These are phyloP conservation scores for Cocos nucifera DNA, from an alignment of 176 grass and related monocot species.

Conservation along the genomic window DNA sequence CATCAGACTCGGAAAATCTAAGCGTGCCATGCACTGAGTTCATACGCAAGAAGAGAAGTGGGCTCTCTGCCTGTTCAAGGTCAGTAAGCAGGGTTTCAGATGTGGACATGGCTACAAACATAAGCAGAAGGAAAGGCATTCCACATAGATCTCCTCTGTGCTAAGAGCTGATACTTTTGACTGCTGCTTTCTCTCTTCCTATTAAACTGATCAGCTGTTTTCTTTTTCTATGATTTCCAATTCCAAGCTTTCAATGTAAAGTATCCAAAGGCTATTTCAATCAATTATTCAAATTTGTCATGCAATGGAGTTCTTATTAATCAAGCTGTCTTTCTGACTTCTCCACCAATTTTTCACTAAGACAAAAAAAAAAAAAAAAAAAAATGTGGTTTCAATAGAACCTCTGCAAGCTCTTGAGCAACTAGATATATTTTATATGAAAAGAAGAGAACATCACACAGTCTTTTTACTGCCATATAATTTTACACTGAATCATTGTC, in stretches of 20 bases:
- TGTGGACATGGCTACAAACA: constrained; percentile 68
- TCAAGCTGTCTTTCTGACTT: constrained; percentile 8
- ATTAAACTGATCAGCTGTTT: background rate
- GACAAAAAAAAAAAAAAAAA: too few species aligned
- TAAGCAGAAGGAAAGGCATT: constrained; percentile 92
- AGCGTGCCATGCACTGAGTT: constrained; percentile 52
- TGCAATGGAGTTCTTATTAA: constrained; percentile 33
- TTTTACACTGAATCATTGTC: too few species aligned
- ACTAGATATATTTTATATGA: too few species aligned
- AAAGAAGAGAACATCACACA: too few species aligned
- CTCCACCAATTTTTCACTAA: too few species aligned
- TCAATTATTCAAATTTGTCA: constrained; percentile 29
- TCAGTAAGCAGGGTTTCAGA: constrained; percentile 57
- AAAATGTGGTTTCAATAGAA: too few species aligned
- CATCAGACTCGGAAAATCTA: constrained; percentile 87
- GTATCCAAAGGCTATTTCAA: constrained; percentile 17
- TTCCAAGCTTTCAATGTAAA: constrained; percentile 42
- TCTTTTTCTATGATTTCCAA: constrained; percentile 32
- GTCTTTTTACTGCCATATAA: too few species aligned
- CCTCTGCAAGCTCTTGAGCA: too few species aligned
- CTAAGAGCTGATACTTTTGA: constrained; percentile 14
- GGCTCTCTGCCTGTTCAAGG: constrained; percentile 53
- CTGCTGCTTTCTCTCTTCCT: too few species aligned
- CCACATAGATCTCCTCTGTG: constrained; percentile 91
- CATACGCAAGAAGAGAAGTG: constrained; percentile 50